A percentile compares a stretch with the other conserved stretches of the same genome.
Conservation (phyloP, 441 rosid genomes). For the Croton setiger region DNA sequence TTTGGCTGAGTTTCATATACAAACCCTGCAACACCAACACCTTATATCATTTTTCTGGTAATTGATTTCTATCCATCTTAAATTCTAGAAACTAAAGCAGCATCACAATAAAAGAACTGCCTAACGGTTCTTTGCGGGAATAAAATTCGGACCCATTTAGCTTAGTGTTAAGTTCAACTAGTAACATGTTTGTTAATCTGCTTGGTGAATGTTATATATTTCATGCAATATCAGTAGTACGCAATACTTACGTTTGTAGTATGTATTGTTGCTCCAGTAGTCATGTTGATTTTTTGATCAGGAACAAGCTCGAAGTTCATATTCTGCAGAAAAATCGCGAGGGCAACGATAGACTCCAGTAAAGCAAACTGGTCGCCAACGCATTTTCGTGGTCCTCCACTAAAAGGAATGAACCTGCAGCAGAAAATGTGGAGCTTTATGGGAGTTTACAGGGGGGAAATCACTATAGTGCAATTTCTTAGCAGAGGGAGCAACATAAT, state of each 20-base stretch:
- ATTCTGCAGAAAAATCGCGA: conserved; percentile 66
- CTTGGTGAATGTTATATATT: conserved; percentile 6
- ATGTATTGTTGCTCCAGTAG: conserved; percentile 95
- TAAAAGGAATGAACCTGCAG: conserved; percentile 78
- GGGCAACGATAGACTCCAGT: conserved; percentile 80
- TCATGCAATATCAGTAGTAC: not conserved
- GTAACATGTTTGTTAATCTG: not conserved
- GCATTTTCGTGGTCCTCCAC: conserved; percentile 95
- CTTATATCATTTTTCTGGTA: not conserved
- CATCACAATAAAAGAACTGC: not conserved
- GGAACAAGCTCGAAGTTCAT: conserved; percentile 79
- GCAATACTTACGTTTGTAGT: conserved; percentile 58
- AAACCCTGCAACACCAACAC: conserved; percentile 59
- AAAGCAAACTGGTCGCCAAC: conserved; percentile 94
- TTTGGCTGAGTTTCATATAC: conserved; percentile 69
- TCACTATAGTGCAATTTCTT: not conserved
- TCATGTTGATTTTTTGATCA: conserved; percentile 83
- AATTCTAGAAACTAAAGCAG: not conserved
- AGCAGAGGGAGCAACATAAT: not conserved
- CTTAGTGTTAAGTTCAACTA: too few relatives aligned
- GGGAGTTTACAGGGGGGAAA: not conserved
- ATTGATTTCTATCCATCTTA: not conserved
- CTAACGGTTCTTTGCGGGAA: not conserved
- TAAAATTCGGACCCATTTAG: not conserved
- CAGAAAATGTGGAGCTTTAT: not conserved